Conservation (phyloP, 306 rosid species). For the Begonia fuchsioides region DNA sequence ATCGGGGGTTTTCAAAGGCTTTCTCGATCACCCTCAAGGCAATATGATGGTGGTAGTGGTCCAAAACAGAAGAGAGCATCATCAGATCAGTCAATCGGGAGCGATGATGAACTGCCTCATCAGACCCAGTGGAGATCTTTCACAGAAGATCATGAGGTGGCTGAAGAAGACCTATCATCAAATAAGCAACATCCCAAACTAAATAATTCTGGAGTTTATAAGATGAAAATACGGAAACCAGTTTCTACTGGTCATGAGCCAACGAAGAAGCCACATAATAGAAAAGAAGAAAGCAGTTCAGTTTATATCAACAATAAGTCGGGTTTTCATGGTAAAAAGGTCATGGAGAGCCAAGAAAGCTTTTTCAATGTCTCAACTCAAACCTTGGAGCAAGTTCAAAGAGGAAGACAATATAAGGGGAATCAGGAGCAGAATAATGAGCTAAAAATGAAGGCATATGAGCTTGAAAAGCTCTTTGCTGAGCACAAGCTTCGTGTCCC, state of each 20-base stretch:
- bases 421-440: constrained; percentile 86
- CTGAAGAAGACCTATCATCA: constrained; percentile 16
- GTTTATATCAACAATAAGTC: constrained; percentile 27
- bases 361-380: constrained; percentile 11
- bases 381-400: constrained; percentile 49
- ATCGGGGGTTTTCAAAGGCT: constrained; percentile 40
- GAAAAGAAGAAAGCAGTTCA: constrained; percentile 31
- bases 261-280: constrained; percentile 26
- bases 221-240: constrained; percentile 42
- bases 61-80: constrained; percentile 27
- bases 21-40: constrained; percentile 65
- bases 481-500: constrained; percentile 96
- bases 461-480: constrained; percentile 92
- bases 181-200: constrained; percentile 17
- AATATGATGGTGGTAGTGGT: constrained; percentile 47
- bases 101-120: constrained; percentile 29
- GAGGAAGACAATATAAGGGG: constrained; percentile 74
- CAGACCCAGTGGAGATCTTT: constrained; percentile 28
- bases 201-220: constrained; percentile 38
- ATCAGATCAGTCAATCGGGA: constrained; percentile 17
- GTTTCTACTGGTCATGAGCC: constrained; percentile 24
- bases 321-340: constrained; percentile 29
- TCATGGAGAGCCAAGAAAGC: constrained; percentile 30
- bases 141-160: constrained; percentile 23
- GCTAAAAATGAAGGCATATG: constrained; percentile 89